Evolutionary conservation across 2,329 filamentous ascomycete genomes (phyloP), one percentile per base, ranked within the genome.

Genomic region (Pseudocercospora eumusae): DNA sequence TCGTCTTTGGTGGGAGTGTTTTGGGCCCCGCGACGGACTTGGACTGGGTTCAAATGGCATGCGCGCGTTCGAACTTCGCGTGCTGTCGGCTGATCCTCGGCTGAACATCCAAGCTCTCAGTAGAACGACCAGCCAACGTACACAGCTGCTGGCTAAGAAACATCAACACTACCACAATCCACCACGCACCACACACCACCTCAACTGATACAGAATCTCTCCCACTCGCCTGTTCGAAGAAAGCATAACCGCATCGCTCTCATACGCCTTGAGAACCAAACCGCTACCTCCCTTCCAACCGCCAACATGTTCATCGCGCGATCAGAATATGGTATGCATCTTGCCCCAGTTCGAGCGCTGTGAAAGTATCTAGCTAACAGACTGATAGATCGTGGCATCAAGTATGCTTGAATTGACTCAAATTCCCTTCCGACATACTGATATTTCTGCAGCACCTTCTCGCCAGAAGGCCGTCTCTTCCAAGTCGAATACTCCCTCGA

Each of bases 401-500:
- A 97, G 36, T 40, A 36, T n/a, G 33, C 33, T 36, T 36, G n/a
- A n/a, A n/a, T 5, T n/a, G 11, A 2, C 33, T 15, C 6, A n/a
- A 5, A 1, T 2, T n/a, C 13, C 33, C 3, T n/a, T 3, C 11
- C 4, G 13, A n/a, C 13, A 15, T 36, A n/a, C 36, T 40, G 36
- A 40, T 15, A 7, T 18, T 18, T 40, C 4, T 13, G 7, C 15
- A 40, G 36, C 86, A 99, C 95, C 86, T 99, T 99, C 87, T 99
- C 95, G 73, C 95, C 95, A 65, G 95, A 99, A 86, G 95, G 95
- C 75, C 95, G 95, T 81, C 91, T 99, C 79, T 99, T 99, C 86
- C 95, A 99, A 84, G 95, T 99, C 83, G 95, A 99, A 89, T 99
- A 99, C 87, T 98, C 95, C 64, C 90, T 99, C 79, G 95, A 99